Conservation (phyloP, 768 basidiomycete species). For the Dentipellis fragilis region DNA sequence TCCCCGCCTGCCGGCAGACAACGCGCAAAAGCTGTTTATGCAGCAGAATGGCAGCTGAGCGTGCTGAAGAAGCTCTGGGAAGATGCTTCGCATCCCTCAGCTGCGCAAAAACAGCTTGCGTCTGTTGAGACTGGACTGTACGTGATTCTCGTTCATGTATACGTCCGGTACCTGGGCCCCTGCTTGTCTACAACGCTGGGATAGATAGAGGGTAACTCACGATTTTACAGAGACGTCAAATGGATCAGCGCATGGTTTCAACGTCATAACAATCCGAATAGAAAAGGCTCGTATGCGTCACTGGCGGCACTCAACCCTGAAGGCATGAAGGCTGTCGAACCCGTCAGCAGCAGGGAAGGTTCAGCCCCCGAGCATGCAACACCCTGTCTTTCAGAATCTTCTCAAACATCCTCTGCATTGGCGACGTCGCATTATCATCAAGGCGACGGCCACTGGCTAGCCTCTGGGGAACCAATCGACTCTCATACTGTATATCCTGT, state of each 20-base stretch:
- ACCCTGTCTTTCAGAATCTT: no score
- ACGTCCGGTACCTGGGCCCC: neutral
- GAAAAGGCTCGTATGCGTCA: neutral
- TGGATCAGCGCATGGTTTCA: slow-evolving; percentile 4
- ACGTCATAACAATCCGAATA: neutral
- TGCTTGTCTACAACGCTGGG: neutral
- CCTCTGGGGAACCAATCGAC: no score
- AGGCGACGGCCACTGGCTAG: no score
- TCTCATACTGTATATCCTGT: no score
- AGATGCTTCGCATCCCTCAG: slow-evolving; percentile 2
- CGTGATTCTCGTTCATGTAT: neutral
- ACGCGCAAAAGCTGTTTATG: neutral
- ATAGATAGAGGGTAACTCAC: neutral
- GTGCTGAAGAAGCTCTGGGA: neutral
- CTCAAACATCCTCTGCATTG: no score
- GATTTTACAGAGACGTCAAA: slow-evolving; percentile 3
- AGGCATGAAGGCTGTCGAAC: no score
- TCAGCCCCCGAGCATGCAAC: no score
- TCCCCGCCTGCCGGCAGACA: no score
- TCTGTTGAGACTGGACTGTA: slow-evolving; percentile 11
- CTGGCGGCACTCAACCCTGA: no score
- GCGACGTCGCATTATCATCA: no score
- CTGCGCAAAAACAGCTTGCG: slow-evolving; percentile 5
- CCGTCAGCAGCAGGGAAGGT: no score
- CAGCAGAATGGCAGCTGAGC: neutral